These are phyloP conservation scores for Dendryphion nanum DNA, from an alignment of 2,329 filamentous ascomycete genomes.

Conservation along the genomic window DNA sequence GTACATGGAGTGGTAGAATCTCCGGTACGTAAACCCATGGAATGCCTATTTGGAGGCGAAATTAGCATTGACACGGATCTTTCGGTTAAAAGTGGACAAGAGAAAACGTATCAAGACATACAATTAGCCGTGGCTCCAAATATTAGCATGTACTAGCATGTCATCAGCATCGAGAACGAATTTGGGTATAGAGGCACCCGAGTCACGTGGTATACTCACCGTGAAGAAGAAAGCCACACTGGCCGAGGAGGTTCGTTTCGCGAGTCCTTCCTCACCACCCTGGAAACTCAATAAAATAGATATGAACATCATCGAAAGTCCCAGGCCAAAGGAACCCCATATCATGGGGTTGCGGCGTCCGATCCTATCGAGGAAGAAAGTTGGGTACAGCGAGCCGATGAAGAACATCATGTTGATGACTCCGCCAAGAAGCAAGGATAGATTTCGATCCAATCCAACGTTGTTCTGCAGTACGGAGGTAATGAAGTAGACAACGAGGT, in stretches of 20 bases:
- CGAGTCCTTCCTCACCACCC: slow-evolving; percentile 3
- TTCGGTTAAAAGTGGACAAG: too few species aligned
- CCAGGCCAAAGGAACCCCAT: slow-evolving; percentile 36
- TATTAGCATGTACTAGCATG: slow-evolving; percentile 39
- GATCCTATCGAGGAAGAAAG: slow-evolving; percentile 20
- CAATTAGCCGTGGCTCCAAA: slow-evolving; percentile 45
- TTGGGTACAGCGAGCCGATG: slow-evolving; percentile 25
- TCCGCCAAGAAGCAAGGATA: slow-evolving; percentile 37
- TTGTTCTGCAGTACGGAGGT: slow-evolving; percentile 31
- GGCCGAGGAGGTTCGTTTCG: slow-evolving; percentile 44
- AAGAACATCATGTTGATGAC: slow-evolving; percentile 42
- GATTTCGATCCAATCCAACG: slow-evolving; percentile 28
- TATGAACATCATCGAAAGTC: slow-evolving; percentile 30
- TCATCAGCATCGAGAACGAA: slow-evolving; percentile 3
- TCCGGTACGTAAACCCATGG: slow-evolving; percentile 53
- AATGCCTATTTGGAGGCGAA: background rate
- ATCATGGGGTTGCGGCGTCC: slow-evolving; percentile 48
- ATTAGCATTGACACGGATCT: background rate
- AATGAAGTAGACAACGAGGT: slow-evolving; percentile 42
- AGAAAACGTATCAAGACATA: slow-evolving; percentile 38
- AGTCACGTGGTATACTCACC: background rate
- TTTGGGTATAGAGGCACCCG: background rate
- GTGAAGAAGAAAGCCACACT: slow-evolving; percentile 35
- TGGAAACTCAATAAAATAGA: slow-evolving; percentile 40
- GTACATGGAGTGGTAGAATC: slow-evolving; percentile 50